These are phyloP conservation scores for Suillus ampliporus DNA, from an alignment of 768 basidiomycete species.

Conservation along the genomic window DNA sequence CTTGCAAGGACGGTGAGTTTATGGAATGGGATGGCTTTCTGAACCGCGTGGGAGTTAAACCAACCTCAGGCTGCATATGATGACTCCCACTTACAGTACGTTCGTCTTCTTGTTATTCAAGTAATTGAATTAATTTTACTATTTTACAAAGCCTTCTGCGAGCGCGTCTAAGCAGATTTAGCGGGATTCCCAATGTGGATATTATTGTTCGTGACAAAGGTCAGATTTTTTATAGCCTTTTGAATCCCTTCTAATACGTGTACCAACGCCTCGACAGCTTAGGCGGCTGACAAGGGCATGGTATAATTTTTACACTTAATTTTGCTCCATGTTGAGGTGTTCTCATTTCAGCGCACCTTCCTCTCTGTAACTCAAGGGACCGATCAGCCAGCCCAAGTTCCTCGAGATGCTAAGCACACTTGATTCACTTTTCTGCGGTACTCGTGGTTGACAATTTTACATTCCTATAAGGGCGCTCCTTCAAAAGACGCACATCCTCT, in stretches of 20 bases:
- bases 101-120: constrained; percentile 5
- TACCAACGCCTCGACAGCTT: constrained; percentile 48
- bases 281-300: constrained; percentile 88
- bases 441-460: not conserved
- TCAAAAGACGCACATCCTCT: constrained; percentile 62
- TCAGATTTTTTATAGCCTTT: constrained; percentile 33
- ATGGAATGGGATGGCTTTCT: not conserved
- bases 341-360: constrained; percentile 65
- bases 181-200: constrained; percentile 68
- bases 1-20: constrained; percentile 70
- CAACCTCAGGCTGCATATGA: constrained; percentile 36
- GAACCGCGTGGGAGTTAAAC: not conserved
- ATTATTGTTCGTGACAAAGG: constrained; percentile 78
- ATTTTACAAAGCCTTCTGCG: constrained; percentile 60
- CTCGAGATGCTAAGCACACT: constrained; percentile 71
- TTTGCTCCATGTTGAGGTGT: not conserved
- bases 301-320: constrained; percentile 36
- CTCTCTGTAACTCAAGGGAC: constrained; percentile 86
- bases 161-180: constrained; percentile 71
- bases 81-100: constrained; percentile 83
- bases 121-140: not conserved
- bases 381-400: constrained; percentile 82
- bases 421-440: not conserved
- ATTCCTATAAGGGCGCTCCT: constrained; percentile 57
- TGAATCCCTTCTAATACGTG: constrained; percentile 4